Conservation (phyloP, 345 rosid genomes). For the Salix viminalis region DNA sequence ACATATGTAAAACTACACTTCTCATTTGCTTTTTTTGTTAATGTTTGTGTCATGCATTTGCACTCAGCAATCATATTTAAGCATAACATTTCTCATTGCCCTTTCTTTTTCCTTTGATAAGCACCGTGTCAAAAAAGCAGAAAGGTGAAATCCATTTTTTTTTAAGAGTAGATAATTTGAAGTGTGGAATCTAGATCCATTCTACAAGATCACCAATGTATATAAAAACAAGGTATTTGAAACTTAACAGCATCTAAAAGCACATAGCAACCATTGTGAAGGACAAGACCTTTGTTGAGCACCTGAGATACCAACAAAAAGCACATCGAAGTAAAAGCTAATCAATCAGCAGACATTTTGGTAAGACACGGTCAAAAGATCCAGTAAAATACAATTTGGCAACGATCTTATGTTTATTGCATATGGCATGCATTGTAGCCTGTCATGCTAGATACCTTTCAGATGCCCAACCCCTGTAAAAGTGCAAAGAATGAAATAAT, state of each 20-base stretch:
- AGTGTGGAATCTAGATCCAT: background rate
- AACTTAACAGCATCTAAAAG: background rate
- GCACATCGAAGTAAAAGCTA: too few relatives aligned
- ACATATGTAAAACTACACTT: background rate
- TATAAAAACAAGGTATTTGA: background rate
- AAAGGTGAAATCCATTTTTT: background rate
- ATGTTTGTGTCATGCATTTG: background rate
- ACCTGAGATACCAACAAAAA: background rate
- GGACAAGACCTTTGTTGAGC: background rate
- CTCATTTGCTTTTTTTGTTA: too few relatives aligned
- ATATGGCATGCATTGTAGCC: too few relatives aligned
- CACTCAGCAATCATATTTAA: background rate
- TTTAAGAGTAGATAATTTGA: background rate
- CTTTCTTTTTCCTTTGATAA: background rate
- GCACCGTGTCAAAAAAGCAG: background rate
- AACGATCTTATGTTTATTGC: too few relatives aligned
- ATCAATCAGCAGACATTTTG: too few relatives aligned
- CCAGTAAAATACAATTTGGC: too few relatives aligned
- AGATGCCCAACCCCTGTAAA: too few relatives aligned
- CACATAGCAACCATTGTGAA: background rate
- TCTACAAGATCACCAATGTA: background rate
- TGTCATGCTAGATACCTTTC: too few relatives aligned
- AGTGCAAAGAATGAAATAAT: too few relatives aligned
- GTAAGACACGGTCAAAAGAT: too few relatives aligned
- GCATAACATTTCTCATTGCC: background rate